Percentiles rank a stretch among this genome's conserved stretches.
Conservation (phyloP, 192 early-diverging fungal species). For the Coemansia brasiliensis region DNA sequence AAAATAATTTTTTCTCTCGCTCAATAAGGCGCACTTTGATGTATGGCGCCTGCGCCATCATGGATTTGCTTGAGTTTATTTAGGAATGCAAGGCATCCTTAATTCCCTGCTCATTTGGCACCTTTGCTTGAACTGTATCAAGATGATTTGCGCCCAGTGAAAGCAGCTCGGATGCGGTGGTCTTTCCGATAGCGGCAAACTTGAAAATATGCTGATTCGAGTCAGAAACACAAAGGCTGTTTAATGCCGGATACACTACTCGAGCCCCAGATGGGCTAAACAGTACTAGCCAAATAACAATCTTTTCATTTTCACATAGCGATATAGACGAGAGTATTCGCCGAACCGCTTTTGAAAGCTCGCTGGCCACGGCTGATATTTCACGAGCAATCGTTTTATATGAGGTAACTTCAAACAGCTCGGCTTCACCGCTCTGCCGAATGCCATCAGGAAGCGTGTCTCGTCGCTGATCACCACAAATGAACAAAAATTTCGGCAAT, state of each 20-base stretch:
- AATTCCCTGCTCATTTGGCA: constrained; percentile 25
- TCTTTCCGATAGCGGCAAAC: constrained; percentile 40
- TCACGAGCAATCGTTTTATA: constrained; percentile 34
- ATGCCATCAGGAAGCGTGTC: constrained; percentile 39
- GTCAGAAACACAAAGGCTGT: background rate
- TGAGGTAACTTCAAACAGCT: constrained; percentile 26
- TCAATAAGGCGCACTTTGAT: too few species aligned
- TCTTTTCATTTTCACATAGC: too few species aligned
- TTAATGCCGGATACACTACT: constrained; percentile 27
- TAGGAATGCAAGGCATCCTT: too few species aligned
- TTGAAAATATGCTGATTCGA: background rate
- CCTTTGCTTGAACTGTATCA: constrained; percentile 12
- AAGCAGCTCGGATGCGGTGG: constrained; percentile 26
- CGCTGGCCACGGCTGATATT: background rate
- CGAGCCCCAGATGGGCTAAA: constrained; percentile 53
- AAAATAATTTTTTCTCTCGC: too few species aligned
- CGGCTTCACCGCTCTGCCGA: constrained; percentile 12
- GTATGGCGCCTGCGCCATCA: too few species aligned
- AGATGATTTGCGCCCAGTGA: background rate
- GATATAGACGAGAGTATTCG: constrained; percentile 4
- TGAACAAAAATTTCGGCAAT: constrained; percentile 25
- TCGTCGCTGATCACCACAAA: constrained; percentile 44
- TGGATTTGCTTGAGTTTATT: too few species aligned
- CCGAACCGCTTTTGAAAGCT: constrained; percentile 15
- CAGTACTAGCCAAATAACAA: constrained; percentile 34